These are phyloP conservation scores for Boletus fagicola DNA, from an alignment of 768 basidiomycete species.

Conservation along the genomic window DNA sequence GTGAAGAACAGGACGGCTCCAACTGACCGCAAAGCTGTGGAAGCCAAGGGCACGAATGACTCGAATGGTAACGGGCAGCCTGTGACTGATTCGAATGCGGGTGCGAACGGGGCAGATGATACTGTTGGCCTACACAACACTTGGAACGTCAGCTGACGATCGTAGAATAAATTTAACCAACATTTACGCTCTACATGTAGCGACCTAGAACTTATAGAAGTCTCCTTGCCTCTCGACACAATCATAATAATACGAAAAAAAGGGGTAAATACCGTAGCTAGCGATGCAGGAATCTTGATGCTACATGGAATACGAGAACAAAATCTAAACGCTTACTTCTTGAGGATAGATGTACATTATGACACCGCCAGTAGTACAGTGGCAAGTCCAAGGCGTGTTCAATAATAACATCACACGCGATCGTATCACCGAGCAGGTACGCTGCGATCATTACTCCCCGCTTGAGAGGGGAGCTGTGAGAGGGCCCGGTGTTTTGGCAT, in stretches of 20 bases:
- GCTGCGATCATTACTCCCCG: conserved; percentile 19
- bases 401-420: not conserved
- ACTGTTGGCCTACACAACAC: conserved; percentile 80
- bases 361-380: not conserved
- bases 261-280: conserved; percentile 1
- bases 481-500: conserved; percentile 73
- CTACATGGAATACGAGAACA: conserved; percentile 17
- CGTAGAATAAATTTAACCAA: not conserved
- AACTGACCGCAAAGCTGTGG: conserved; percentile 34
- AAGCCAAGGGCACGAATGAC: conserved; percentile 34
- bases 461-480: conserved; percentile 48
- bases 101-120: conserved; percentile 64
- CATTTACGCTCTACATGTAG: conserved; percentile 4
- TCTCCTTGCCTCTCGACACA: conserved; percentile 1
- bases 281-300: conserved; percentile 10
- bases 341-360: conserved; percentile 8
- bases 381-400: not conserved
- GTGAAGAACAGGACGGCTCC: conserved; percentile 52
- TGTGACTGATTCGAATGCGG: conserved; percentile 38
- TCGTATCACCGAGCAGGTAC: conserved; percentile 23
- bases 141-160: conserved; percentile 45
- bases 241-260: conserved; percentile 11
- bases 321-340: not conserved
- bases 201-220: not conserved
- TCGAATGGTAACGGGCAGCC: conserved; percentile 18